Evolutionary conservation across 2,329 filamentous ascomycete species (phyloP).

Genomic region (Aspergillus sp.): DNA sequence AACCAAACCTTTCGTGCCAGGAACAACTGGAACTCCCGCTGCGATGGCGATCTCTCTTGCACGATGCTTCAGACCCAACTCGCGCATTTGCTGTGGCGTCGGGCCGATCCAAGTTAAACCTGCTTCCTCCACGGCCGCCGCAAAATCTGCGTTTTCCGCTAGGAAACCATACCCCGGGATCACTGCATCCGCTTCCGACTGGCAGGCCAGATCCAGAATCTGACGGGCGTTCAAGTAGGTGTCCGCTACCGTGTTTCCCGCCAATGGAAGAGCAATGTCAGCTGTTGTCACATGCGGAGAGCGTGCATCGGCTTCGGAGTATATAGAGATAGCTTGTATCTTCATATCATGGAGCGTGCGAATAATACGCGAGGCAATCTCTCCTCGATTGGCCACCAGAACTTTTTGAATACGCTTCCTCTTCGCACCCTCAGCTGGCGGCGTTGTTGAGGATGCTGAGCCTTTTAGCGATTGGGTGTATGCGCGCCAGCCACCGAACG

Average conservation of each 20-base stretch:
- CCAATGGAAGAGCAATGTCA: background rate
- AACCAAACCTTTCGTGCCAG: conserved; percentile 29
- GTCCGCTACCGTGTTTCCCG: conserved; percentile 4
- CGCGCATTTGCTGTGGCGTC: conserved; percentile 32
- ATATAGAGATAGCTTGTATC: background rate
- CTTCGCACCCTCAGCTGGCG: background rate
- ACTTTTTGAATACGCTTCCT: conserved; percentile 25
- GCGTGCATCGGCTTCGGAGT: background rate
- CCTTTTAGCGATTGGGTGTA: conserved; percentile 3
- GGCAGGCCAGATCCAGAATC: conserved; percentile 32
- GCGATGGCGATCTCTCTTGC: conserved; percentile 32
- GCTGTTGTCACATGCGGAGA: conserved; percentile 3
- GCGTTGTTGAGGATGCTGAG: background rate
- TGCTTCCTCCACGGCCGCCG: conserved; percentile 30
- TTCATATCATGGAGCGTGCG: conserved; percentile 1
- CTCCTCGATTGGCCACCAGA: conserved; percentile 29
- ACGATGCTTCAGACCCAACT: conserved; percentile 37
- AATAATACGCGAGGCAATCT: background rate
- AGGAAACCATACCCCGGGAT: conserved; percentile 44
- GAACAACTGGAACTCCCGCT: conserved; percentile 35
- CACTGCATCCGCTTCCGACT: conserved; percentile 32
- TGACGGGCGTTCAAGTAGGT: conserved; percentile 34
- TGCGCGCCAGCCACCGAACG: conserved; percentile 3
- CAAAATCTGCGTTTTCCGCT: conserved; percentile 40
- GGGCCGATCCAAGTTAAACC: conserved; percentile 42